These are phyloP conservation scores for Hanseniaspora guilliermondii DNA, from an alignment of 805 yeast genomes.

Conservation along the genomic window DNA sequence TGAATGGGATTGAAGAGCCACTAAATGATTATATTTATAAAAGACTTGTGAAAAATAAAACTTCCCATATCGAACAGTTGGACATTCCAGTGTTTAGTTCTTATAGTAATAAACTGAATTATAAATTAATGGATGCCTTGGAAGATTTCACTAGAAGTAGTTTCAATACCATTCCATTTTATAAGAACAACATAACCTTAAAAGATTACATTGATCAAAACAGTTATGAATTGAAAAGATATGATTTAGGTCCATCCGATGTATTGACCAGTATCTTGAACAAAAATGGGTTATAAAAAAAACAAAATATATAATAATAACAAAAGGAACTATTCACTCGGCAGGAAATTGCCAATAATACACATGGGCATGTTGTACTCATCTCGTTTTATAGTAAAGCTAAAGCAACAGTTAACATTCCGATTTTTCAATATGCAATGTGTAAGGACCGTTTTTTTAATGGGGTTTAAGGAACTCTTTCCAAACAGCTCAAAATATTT, in stretches of 20 bases:
- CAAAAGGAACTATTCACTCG: conserved; percentile 33
- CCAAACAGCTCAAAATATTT: conserved; percentile 97
- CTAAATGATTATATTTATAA: conserved; percentile 27
- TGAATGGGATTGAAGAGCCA: conserved; percentile 25
- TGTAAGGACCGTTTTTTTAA: conserved; percentile 87
- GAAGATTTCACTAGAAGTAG: conserved; percentile 27
- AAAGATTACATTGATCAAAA: conserved; percentile 17
- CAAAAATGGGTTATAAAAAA: conserved; percentile 1
- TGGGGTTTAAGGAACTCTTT: conserved; percentile 88
- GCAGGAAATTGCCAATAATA: conserved; percentile 90
- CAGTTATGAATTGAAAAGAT: conserved; percentile 12
- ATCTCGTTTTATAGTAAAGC: conserved; percentile 86
- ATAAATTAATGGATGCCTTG: conserved; percentile 23
- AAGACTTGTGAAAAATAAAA: conserved; percentile 22
- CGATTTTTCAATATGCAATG: conserved; percentile 76
- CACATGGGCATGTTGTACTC: conserved; percentile 91
- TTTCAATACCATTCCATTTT: conserved; percentile 26
- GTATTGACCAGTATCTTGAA: conserved; percentile 20
- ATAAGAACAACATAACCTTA: conserved; percentile 25
- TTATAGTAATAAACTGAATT: conserved; percentile 23
- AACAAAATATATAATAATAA: background rate
- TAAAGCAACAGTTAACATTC: conserved; percentile 87
- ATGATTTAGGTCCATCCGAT: conserved; percentile 23
- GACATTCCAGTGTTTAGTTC: conserved; percentile 25
- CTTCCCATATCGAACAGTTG: conserved; percentile 20